These are phyloP conservation scores for Ceriops tagal DNA, from an alignment of 345 rosid genomes.

Conservation along the genomic window DNA sequence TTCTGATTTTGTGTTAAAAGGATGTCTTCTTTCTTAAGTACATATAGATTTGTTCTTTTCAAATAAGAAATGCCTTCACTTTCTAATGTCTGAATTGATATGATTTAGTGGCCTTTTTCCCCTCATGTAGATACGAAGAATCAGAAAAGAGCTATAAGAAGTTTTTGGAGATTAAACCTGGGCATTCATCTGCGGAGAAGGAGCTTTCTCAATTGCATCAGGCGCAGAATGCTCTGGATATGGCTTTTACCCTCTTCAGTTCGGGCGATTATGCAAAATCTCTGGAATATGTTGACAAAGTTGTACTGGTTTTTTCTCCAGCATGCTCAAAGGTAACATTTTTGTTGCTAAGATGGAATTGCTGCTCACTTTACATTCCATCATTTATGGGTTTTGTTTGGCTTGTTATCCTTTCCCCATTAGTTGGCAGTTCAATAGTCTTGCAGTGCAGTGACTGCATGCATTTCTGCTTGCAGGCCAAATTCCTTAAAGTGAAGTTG, in stretches of 20 bases:
- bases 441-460: constrained; percentile 5
- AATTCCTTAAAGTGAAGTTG: constrained; percentile 71
- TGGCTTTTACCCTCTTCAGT: constrained; percentile 58
- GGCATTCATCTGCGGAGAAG: constrained; percentile 68
- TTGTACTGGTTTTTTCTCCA: constrained; percentile 93
- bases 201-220: constrained; percentile 90
- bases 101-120: constrained; percentile 31
- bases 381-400: background rate
- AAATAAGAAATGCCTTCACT: background rate
- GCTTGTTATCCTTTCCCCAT: background rate
- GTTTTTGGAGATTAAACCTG: constrained; percentile 67
- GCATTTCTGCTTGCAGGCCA: constrained; percentile 53
- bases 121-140: constrained; percentile 73
- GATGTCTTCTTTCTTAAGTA: no score
- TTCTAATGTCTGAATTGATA: constrained; percentile 25
- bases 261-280: constrained; percentile 70
- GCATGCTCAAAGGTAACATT: constrained; percentile 73
- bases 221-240: constrained; percentile 78
- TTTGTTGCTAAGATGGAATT: background rate
- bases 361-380: background rate
- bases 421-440: constrained; percentile 1
- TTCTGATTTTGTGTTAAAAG: no score
- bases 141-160: constrained; percentile 68
- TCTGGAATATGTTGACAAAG: constrained; percentile 76
- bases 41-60: no score